Conservation (phyloP, 75 land plant genomes). For the Ceratopteris richardii region DNA sequence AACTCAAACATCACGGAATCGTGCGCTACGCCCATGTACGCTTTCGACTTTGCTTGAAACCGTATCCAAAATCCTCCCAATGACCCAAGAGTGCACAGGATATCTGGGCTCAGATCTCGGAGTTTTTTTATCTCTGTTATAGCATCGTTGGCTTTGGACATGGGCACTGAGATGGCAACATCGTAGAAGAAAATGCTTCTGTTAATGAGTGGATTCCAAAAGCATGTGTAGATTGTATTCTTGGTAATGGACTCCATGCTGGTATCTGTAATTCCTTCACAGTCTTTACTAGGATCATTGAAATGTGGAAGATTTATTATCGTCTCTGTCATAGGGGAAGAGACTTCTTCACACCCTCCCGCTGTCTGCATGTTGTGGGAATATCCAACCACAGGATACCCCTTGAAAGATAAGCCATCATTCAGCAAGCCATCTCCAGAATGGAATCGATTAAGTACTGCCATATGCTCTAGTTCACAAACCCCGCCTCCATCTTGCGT, state of each 20-base stretch:
- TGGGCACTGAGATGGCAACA: constrained; percentile 4
- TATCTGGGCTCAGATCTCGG: constrained; percentile 9
- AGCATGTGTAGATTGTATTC: constrained; percentile 1
- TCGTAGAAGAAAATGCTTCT: background rate
- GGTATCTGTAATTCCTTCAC: background rate
- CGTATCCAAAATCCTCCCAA: constrained; percentile 4
- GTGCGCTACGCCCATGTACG: constrained; percentile 12
- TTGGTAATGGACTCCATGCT: background rate
- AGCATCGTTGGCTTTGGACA: background rate
- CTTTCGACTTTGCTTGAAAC: background rate
- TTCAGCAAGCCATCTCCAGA: constrained; percentile 13
- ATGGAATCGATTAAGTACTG: background rate
- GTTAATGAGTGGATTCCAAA: constrained; percentile 10
- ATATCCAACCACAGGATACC: constrained; percentile 17
- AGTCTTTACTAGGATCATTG: background rate
- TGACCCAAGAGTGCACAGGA: background rate
- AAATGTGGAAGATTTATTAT: background rate
- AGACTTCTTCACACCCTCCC: constrained; percentile 14
- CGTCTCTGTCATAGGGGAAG: background rate
- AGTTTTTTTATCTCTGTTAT: constrained; percentile 12
- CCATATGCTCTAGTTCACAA: background rate
- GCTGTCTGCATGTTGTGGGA: constrained; percentile 12
- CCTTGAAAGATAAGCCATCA: background rate
- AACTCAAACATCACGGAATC: constrained; percentile 18
- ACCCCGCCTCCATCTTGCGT: background rate